phyloP scores from a whole-genome alignment of 2,329 filamentous ascomycete genomes.

The Cryoendolithus antarcticus region DNA sequence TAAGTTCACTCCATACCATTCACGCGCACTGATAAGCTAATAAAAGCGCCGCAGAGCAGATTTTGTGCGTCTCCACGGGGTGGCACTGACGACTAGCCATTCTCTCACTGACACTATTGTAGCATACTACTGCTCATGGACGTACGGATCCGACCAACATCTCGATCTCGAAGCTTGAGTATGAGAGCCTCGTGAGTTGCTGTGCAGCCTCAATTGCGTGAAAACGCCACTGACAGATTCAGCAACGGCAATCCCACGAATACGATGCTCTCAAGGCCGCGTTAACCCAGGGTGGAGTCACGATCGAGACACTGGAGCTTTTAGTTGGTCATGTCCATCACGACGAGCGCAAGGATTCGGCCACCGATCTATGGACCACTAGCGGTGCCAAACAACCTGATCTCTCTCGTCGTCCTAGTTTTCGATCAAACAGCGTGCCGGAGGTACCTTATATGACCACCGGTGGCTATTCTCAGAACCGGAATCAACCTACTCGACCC shows the following conservation, averaged over 20 bases:
- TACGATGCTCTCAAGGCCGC: constrained; percentile 40
- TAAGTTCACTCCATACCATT: no score
- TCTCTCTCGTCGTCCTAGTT: no score
- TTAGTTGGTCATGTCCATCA: constrained; percentile 22
- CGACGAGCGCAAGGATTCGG: constrained; percentile 12
- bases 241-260: constrained; percentile 32
- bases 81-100: not conserved
- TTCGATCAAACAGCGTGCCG: no score
- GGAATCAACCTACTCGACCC: constrained; percentile 31
- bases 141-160: constrained; percentile 24
- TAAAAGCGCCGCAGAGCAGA: constrained; percentile 15
- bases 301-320: constrained; percentile 37
- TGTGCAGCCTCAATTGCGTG: not conserved
- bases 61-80: constrained; percentile 12
- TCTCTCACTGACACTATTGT: not conserved
- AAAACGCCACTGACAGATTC: not conserved
- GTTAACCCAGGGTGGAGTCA: constrained; percentile 39
- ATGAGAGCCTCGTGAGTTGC: constrained; percentile 44
- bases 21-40: constrained; percentile 6
- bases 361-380: not conserved
- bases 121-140: not conserved
- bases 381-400: no score
- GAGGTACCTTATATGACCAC: not conserved
- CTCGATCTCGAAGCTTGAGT: constrained; percentile 47
- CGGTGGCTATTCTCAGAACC: constrained; percentile 56